A percentile compares a stretch with the other conserved stretches of the same genome.
Evolutionary conservation across 108 stramenopile species (phyloP).

Genomic region (Mediolabrus comicus): DNA sequence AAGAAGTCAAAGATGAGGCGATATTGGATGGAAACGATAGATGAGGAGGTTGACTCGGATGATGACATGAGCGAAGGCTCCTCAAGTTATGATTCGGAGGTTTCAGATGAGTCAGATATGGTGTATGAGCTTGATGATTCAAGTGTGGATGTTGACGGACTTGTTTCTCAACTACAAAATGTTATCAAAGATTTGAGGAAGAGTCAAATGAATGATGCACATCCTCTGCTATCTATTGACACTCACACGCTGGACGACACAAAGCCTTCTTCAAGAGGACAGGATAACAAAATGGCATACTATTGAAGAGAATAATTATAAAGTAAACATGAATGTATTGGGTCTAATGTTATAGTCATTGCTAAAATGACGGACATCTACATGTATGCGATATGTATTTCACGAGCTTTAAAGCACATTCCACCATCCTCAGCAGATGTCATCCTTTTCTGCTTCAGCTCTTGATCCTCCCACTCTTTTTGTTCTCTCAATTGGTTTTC

Average conservation of each 20-base stretch:
- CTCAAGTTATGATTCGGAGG: not conserved
- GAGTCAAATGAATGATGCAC: slow-evolving; percentile 8
- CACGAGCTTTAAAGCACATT: slow-evolving; percentile 14
- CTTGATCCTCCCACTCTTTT: slow-evolving; percentile 19
- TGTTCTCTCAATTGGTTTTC: not conserved
- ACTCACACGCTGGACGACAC: not conserved
- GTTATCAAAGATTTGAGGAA: slow-evolving; percentile 27
- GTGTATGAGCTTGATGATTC: not conserved
- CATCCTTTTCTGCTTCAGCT: slow-evolving; percentile 12
- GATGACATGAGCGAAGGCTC: not conserved
- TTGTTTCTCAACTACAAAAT: slow-evolving; percentile 11
- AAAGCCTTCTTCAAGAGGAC: too few species aligned
- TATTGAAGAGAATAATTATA: too few species aligned
- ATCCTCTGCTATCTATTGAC: not conserved
- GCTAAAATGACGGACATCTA: slow-evolving; percentile 3
- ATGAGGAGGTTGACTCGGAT: slow-evolving; percentile 19
- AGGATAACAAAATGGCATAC: too few species aligned
- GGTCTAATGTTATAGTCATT: too few species aligned
- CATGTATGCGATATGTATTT: slow-evolving; percentile 12
- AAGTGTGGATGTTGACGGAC: not conserved
- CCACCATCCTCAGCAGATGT: slow-evolving; percentile 23
- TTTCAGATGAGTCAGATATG: slow-evolving; percentile 9
- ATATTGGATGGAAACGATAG: slow-evolving; percentile 29
- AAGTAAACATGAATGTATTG: too few species aligned
- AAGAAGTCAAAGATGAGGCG: not conserved